Base-by-base conservation (phyloP, 2,329 filamentous ascomycete genomes). In the Nemania bipapillata region DNA sequence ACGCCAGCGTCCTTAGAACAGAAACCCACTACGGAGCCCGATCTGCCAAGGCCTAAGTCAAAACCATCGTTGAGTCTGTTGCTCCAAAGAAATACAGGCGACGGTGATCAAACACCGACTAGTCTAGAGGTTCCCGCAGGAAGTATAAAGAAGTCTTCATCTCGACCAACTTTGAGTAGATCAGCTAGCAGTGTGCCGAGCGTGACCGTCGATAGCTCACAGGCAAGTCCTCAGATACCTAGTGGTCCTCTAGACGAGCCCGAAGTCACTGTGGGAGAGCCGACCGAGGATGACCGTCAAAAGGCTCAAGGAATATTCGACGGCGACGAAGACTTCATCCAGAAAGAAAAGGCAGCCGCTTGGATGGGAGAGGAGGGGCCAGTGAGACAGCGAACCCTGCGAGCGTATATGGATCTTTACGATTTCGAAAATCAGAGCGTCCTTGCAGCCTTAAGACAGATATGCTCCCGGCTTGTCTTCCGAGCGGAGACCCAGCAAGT, bases 401-500 rank as follows among this genome's bases (percentile, higher is more conserved):
- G 83, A 72, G 95, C 95, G 0, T 99, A 97, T 80, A 97, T 99
- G 91, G 90, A 93, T 69, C 83, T 97, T 11, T 97, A 95, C 78
- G 91, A 97, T 77, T 98, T 96, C 83, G 84, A 87, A 7, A 91
- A 91, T 74, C 86, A 92, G 76, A 97, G 92, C 79, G 91, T 98
- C 55, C 85, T 98, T 17, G 85, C 86, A 42, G 89, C 92, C 7
- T 85, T 98, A 71, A 90, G 96, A 28, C 88, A 90, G 68, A 86
- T 99, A 28, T 99, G 96, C 79, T 88, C 88, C 61, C 91, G 92
- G 35, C 85, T 98, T 26, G 86, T 96, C 4, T 85, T 99, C 65
- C 92, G 92, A 73, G 96, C 92, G 47, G 96, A 99, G 81, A 97
- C 94, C 2, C 96, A 99, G 80, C 95, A 99, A 80, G 93, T 99